A percentile compares a stretch with the other conserved stretches of the same genome.
Evolutionary conservation across 2,329 filamentous ascomycete species (phyloP).

Genomic region (Diplodia corticola): DNA sequence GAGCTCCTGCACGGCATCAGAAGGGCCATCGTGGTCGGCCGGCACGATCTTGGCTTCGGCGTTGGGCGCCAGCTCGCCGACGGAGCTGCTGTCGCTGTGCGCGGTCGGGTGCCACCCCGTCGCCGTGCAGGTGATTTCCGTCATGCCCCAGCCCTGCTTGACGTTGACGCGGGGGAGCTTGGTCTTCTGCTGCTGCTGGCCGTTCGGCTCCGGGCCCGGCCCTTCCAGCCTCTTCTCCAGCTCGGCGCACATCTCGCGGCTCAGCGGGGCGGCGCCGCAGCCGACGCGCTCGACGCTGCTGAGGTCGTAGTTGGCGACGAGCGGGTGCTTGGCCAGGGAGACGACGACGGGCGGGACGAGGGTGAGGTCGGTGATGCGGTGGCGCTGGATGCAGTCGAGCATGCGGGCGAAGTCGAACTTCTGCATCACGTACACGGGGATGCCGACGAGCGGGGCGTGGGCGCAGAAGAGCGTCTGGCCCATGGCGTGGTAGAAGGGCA

Average conservation of each 20-base stretch:
- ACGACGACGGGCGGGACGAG: constrained; percentile 77
- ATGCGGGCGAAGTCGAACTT: constrained; percentile 74
- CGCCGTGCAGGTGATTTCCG: constrained; percentile 72
- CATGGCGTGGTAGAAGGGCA: constrained; percentile 61
- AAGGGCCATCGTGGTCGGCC: constrained; percentile 53
- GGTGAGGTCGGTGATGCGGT: constrained; percentile 65
- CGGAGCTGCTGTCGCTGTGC: constrained; percentile 47
- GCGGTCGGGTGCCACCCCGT: constrained; percentile 63
- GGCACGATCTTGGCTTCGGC: constrained; percentile 67
- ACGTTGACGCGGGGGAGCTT: constrained; percentile 50
- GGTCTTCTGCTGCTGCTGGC: too few species aligned
- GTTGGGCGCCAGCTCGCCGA: constrained; percentile 71
- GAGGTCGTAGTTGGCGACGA: constrained; percentile 66
- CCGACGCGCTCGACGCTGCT: constrained; percentile 61
- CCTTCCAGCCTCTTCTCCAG: constrained; percentile 57
- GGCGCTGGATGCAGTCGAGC: constrained; percentile 67
- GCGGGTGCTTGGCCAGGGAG: constrained; percentile 69
- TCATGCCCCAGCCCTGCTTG: constrained; percentile 86
- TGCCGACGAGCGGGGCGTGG: constrained; percentile 55
- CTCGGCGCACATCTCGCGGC: constrained; percentile 47
- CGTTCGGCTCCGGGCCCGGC: too few species aligned
- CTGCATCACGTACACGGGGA: constrained; percentile 75
- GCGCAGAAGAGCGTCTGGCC: constrained; percentile 69
- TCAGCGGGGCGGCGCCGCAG: constrained; percentile 68
- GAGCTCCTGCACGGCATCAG: constrained; percentile 53